Evolutionary conservation across 805 yeast genomes (phyloP).

Genomic region (Starmera amethionina): DNA sequence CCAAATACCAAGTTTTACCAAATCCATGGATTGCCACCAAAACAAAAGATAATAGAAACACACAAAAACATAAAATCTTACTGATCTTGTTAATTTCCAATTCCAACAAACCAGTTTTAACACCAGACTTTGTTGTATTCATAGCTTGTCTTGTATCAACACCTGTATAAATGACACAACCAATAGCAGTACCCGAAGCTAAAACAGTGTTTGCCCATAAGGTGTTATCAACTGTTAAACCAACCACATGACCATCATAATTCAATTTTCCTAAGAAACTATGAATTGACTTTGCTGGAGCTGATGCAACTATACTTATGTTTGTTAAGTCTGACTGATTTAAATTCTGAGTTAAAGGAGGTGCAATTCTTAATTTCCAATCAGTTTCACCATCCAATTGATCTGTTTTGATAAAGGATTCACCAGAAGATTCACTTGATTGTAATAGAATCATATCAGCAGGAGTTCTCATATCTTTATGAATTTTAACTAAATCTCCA

Average conservation of each 20-base stretch:
- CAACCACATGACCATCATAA: conserved; percentile 45
- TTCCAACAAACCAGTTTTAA: conserved; percentile 84
- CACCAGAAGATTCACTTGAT: conserved; percentile 76
- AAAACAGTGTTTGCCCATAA: conserved; percentile 97
- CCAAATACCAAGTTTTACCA: conserved; percentile 73
- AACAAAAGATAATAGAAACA: conserved; percentile 63
- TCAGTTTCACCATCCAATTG: conserved; percentile 99
- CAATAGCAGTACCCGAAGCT: conserved; percentile 88
- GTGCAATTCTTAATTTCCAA: conserved; percentile 87
- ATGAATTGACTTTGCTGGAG: conserved; percentile 81
- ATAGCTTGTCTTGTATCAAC: conserved; percentile 87
- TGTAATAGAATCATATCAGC: conserved; percentile 86
- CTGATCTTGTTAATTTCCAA: conserved; percentile 83
- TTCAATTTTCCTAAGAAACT: conserved; percentile 67
- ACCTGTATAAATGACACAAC: conserved; percentile 86
- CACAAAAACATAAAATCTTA: conserved; percentile 81
- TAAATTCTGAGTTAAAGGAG: conserved; percentile 57
- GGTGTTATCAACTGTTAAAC: conserved; percentile 81
- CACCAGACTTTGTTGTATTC: conserved; percentile 83
- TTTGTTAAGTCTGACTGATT: conserved; percentile 41
- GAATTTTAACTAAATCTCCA: conserved; percentile 74
- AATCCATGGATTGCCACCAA: conserved; percentile 80
- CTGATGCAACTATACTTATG: conserved; percentile 55
- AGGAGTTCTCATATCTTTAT: conserved; percentile 82
- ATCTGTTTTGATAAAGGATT: conserved; percentile 90